Conservation (phyloP, 345 rosid species). For the Dimocarpus longan region DNA sequence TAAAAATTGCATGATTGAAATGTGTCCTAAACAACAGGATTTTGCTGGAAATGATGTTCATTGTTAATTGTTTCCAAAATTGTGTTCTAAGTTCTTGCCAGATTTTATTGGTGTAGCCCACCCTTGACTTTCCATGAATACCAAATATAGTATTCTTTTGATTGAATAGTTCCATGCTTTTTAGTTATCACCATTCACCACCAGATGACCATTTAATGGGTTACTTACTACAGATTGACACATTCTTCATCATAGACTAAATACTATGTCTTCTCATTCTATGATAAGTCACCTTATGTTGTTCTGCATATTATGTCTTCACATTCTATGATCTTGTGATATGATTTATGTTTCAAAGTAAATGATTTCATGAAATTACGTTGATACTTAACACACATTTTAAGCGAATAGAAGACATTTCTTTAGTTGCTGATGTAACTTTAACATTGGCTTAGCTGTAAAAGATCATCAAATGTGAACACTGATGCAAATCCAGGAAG, state of each 20-base stretch:
- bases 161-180: slow-evolving; percentile 2
- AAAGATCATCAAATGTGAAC: background rate
- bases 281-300: too few species aligned
- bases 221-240: too few species aligned
- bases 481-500: background rate
- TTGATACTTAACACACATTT: too few species aligned
- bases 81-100: background rate
- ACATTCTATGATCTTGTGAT: background rate
- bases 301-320: background rate
- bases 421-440: too few species aligned
- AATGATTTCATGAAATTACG: too few species aligned
- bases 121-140: slow-evolving; percentile 6
- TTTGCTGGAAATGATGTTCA: background rate
- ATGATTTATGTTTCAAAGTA: background rate
- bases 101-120: slow-evolving; percentile 1
- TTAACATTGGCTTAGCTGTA: too few species aligned
- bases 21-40: slow-evolving; percentile 1
- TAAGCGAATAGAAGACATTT: too few species aligned
- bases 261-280: too few species aligned
- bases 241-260: too few species aligned
- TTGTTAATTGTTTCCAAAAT: background rate
- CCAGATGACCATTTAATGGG: too few species aligned
- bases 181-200: too few species aligned
- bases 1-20: background rate
- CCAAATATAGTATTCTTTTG: too few species aligned